These are phyloP conservation scores for Zygotorulaspora florentina DNA, from an alignment of 805 yeast species.

Conservation along the genomic window DNA sequence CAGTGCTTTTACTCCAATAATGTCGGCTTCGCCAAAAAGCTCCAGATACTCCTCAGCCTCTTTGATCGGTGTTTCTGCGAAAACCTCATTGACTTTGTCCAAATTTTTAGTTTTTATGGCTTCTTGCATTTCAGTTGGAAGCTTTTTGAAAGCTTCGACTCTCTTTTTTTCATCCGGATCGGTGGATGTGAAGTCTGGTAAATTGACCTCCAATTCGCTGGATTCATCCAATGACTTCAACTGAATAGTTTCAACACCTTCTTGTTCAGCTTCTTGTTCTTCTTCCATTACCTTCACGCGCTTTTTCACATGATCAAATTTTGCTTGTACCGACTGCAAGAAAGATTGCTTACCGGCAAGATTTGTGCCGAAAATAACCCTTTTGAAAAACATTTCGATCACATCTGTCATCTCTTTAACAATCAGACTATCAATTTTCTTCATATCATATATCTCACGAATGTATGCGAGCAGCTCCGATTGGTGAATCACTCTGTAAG, in stretches of 20 bases:
- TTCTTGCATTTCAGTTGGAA: conserved; percentile 59
- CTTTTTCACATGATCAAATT: conserved; percentile 66
- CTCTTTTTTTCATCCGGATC: conserved; percentile 41
- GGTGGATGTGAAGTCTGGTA: conserved; percentile 56
- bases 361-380: conserved; percentile 41
- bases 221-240: conserved; percentile 83
- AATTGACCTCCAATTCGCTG: conserved; percentile 62
- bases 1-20: conserved; percentile 74
- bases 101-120: conserved; percentile 72
- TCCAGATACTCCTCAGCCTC: conserved; percentile 80
- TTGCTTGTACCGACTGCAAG: conserved; percentile 65
- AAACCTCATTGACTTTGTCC: conserved; percentile 78
- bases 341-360: conserved; percentile 70
- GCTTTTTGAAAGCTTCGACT: conserved; percentile 52
- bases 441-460: conserved; percentile 38
- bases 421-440: conserved; percentile 33
- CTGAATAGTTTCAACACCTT: conserved; percentile 78
- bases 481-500: conserved; percentile 71
- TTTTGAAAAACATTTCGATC: conserved; percentile 64
- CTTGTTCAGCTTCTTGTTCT: conserved; percentile 44
- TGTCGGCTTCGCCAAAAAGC: conserved; percentile 72
- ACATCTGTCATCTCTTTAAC: conserved; percentile 38
- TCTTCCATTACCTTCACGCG: conserved; percentile 66
- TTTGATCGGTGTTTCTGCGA: conserved; percentile 63
- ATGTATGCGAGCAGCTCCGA: conserved; percentile 76